Percentiles rank a stretch among this genome's conserved stretches.
These are phyloP conservation scores for Rhodotorula sphaerocarpa DNA, from an alignment of 768 basidiomycete genomes.

Conservation along the genomic window DNA sequence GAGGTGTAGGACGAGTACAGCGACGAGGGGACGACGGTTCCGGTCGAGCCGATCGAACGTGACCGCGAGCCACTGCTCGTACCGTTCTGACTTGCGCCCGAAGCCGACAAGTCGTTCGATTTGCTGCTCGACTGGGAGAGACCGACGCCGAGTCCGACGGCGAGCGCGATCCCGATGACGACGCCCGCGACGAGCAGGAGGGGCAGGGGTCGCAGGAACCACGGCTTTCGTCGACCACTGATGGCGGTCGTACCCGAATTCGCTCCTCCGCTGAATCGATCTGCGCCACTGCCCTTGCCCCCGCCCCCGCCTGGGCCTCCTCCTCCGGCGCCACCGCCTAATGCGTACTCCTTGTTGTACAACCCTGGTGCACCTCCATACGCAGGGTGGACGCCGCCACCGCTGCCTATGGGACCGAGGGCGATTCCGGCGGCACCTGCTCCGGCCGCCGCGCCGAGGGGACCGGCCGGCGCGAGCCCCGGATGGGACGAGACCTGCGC, in stretches of 20 bases:
- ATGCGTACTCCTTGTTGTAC: constrained; percentile 2
- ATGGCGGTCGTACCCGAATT: constrained; percentile 17
- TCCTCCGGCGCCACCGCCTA: not conserved
- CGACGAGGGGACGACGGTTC: constrained; percentile 26
- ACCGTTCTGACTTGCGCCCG: not conserved
- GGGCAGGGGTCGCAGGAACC: constrained; percentile 27
- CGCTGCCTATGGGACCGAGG: not conserved
- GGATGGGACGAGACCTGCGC: not conserved
- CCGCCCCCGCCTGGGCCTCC: not conserved
- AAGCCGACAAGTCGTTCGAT: not conserved
- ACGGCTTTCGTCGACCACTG: constrained; percentile 12
- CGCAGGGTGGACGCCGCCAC: not conserved
- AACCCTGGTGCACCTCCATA: not conserved
- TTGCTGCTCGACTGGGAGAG: constrained; percentile 1
- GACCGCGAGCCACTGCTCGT: not conserved
- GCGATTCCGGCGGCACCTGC: not conserved
- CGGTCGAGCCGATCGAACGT: not conserved
- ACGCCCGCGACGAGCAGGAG: constrained; percentile 12
- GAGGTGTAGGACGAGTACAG: constrained; percentile 21
- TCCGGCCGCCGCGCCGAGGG: not conserved
- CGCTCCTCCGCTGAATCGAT: not conserved
- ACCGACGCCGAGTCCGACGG: constrained; percentile 31
- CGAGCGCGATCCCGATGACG: constrained; percentile 27
- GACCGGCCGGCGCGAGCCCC: not conserved
- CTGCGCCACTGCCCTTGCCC: not conserved